Evolutionary conservation across 208 protist genomes (phyloP), one percentile per base, ranked within the genome.

Genomic region (Trypanosoma mega): DNA sequence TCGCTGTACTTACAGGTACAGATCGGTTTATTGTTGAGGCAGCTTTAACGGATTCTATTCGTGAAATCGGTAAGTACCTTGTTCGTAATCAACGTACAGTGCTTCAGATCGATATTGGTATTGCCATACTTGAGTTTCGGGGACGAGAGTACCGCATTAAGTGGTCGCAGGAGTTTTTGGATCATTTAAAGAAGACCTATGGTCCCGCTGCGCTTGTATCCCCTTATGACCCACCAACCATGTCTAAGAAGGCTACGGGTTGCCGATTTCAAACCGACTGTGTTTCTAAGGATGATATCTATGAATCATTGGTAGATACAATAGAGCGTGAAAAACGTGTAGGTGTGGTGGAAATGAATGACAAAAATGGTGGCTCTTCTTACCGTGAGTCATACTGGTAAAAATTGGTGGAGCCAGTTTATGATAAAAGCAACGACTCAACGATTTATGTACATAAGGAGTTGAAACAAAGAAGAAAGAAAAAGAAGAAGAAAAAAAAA

Each of bases 41-140:
- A 0, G 83, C 78, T 51, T 49, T 93, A 36, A 82, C 74, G 55
- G 87, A 93, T 34, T 93, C 83, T 2, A 65, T 89, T 5, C 83
- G 83, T 24, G 82, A 93, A 47, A 93, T 93, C 49, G 87, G 87
- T 48, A 93, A 89, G 65, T 93, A 93, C 50, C 54, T 91, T 27
- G 62, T 76, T 29, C 80, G 82, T 60, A 90, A 93, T 47, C 69
- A 62, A 2, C 37, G 60, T 0, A 49, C 71, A 21, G 76, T 78
- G 23, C 67, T 94, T 9, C 83, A 65, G 0, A 90, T 94, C 31
- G 87, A 94, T 62, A 71, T 94, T 45, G 87, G 84, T n/a, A 44
- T 82, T 21, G 72, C 64, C 46, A 53, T 66, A 26, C 61, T 94
- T 14, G 83, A 94, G 71, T 90, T 94, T 50, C 56, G 67, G 8